Base-by-base conservation (phyloP, 257 asterid species). In the Coffea eugenioides region DNA sequence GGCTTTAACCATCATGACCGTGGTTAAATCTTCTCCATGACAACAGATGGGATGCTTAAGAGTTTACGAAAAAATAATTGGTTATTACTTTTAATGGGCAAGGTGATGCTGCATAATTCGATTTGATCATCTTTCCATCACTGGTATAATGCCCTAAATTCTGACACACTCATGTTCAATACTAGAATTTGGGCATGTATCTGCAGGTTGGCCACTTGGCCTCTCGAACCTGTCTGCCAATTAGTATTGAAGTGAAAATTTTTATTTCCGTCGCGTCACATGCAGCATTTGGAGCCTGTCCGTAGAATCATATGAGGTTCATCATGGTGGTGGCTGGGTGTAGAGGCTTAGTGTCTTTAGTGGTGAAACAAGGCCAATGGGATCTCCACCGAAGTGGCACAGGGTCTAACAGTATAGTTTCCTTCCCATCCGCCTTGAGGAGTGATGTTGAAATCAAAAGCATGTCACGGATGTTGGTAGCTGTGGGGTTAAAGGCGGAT, bases 21-120 rank as follows among this genome's bases (percentile, higher is more conserved):
- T 74, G 74, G 59, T 81, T 75, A 81, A 77, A 67, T 78, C 51
- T 71, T 73, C 79, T 52, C 41, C 75, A 71, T 48, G 68, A 14
- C 31, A 76, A 71, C 74, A 48, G 23, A 21, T 62, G 73, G 49
- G 57, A 41, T 80, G 27, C 45, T 52, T 36, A 49, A 49, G 52
- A 65, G 51, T 71, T 41, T 73, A 70, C 54, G 15, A 59, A 64
- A 64, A 21, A 79, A 76, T 72, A 76, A 70, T 59, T 69, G 27
- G 49, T 69, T n/a, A 41, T 51, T 61, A 27, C 54, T 46, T 62
- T n/a, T 48, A 20, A 27, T 59, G 51, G 13, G 18, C 27, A 15
- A 25, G 21, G 21, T 34, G 73, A 20, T 39, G 18, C 12, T 41
- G 64, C 49, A 7, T n/a, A 71, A 21, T 56, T 61, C 41, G 61